These are phyloP conservation scores for Paramecium biaurelia DNA, from an alignment of 73 alveolate species.

Conservation along the genomic window DNA sequence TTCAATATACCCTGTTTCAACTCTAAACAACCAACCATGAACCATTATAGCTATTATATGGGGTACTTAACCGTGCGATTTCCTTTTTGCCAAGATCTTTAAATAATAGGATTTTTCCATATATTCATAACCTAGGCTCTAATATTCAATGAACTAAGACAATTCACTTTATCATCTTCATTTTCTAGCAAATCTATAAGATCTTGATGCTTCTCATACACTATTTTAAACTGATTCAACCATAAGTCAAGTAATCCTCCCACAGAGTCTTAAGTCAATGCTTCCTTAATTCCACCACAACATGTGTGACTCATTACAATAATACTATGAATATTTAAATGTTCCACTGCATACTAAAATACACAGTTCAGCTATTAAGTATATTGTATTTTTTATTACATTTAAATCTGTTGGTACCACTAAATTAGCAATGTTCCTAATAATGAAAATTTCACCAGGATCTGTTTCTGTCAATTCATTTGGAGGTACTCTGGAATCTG, in stretches of 20 bases:
- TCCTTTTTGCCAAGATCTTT: slow-evolving; percentile 20
- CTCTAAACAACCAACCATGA: slow-evolving; percentile 44
- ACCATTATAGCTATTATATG: slow-evolving; percentile 24
- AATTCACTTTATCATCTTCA: slow-evolving; percentile 36
- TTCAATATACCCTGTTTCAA: slow-evolving; percentile 21
- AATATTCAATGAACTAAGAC: background rate
- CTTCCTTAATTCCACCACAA: slow-evolving; percentile 66
- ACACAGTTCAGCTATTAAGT: slow-evolving; percentile 20
- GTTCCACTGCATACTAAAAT: slow-evolving; percentile 59
- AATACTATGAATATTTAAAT: slow-evolving; percentile 33
- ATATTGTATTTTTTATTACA: background rate
- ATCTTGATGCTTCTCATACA: background rate
- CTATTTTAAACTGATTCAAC: slow-evolving; percentile 17
- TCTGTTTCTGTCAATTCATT: slow-evolving; percentile 51
- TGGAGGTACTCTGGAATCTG: slow-evolving; percentile 60
- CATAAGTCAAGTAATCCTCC: slow-evolving; percentile 41
- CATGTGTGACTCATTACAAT: slow-evolving; percentile 49
- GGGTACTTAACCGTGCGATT: background rate
- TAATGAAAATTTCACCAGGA: slow-evolving; percentile 56
- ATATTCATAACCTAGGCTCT: slow-evolving; percentile 18
- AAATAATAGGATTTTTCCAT: slow-evolving; percentile 38
- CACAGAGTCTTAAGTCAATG: slow-evolving; percentile 6
- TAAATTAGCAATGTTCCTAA: slow-evolving; percentile 53
- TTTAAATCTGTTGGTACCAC: slow-evolving; percentile 54
- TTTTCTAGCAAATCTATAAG: background rate